Base-by-base conservation (phyloP, 495 filamentous ascomycete genomes). In the Lasiosphaeriaceae sp. region DNA sequence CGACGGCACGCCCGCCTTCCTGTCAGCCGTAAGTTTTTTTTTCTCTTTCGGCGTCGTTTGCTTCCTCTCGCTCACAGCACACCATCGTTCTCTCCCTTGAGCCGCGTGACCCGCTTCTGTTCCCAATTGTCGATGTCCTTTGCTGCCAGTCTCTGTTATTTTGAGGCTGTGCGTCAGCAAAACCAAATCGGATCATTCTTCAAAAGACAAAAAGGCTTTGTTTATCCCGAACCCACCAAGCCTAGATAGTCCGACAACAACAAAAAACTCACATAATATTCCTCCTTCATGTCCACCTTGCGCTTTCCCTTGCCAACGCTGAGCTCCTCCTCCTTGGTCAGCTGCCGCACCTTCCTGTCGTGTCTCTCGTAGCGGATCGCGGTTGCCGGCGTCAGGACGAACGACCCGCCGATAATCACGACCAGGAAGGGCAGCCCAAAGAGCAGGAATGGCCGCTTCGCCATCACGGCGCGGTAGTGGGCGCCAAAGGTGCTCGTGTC, bases 41-140 rank as follows among this genome's bases (percentile, higher is more conserved):
- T 6, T 48, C n/a, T n/a, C 8, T 45, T 21, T 21, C 45, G 20
- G 2, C n/a, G 48, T 20, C 7, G 11, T 4, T 37, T 26, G 17
- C 37, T 6, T 2, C 29, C 23, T 11, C 24, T 35, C 19, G 21
- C 35, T 84, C 78, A 93, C 56, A 96, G 61, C 41, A 88, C 80
- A 16, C 95, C 95, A 73, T 99, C 92, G 31, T 79, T 84, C 72
- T 99, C 95, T 14, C 95, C 95, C 24, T 86, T 79, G 54, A 97
- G 81, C 63, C 95, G 79, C 74, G 92, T 82, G 14, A 97, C 90
- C 48, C 95, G 82, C 71, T 90, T 94, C 68, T 96, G 92, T 69
- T 99, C 95, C 95, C 95, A 99, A 63, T 90, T 80, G 64, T 97
- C 93, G 50, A 96, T 66, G 70, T 97, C 92, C 73, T 97, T 95